phyloP scores from a whole-genome alignment of 495 filamentous ascomycete species.

The Podospora bellae-mahoneyi region DNA sequence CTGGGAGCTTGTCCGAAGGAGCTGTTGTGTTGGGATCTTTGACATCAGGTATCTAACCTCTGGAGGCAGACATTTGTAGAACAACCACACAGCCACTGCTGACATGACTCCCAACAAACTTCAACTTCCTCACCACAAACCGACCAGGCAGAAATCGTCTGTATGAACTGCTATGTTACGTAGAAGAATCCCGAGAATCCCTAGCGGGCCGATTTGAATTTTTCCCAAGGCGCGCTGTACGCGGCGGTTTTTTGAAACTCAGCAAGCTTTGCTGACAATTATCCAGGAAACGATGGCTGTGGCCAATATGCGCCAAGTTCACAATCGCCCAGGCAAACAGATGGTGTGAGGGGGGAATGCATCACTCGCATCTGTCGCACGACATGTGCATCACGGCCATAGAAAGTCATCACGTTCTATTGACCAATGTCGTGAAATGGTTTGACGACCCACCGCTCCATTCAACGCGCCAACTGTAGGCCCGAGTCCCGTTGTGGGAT shows the following conservation, averaged over 20 bases:
- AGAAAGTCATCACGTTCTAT: background rate
- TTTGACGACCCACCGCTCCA: background rate
- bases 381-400: background rate
- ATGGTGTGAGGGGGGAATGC: background rate
- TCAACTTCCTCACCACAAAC: background rate
- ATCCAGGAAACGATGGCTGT: background rate
- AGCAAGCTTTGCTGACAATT: background rate
- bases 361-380: background rate
- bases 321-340: background rate
- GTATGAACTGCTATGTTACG: too few species aligned
- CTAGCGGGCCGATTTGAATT: background rate
- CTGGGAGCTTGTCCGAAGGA: too few species aligned
- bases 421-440: background rate
- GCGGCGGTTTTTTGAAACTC: background rate
- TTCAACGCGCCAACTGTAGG: background rate
- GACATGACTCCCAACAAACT: background rate
- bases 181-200: background rate
- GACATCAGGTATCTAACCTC: background rate
- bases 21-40: too few species aligned
- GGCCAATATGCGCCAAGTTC: background rate
- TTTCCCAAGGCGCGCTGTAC: background rate
- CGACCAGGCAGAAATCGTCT: background rate
- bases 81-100: background rate
- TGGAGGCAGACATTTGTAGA: background rate
- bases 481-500: background rate